Percentiles rank a stretch among this genome's conserved stretches.
Evolutionary conservation across 805 yeast genomes (phyloP).

Genomic region (Nakazawaea sp.): DNA sequence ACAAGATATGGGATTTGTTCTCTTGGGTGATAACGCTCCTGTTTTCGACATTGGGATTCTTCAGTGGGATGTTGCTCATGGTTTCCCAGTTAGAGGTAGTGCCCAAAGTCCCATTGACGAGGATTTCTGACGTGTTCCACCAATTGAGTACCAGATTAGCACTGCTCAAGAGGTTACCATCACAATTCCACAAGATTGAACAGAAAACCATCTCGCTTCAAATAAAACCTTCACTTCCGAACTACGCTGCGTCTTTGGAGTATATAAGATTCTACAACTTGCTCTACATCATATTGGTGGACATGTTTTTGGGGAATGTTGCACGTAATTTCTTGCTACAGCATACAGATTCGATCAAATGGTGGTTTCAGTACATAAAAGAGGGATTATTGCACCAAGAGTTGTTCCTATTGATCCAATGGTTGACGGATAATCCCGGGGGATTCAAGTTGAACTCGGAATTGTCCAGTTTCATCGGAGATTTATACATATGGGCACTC

Average conservation of each 20-base stretch:
- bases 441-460: slow-evolving; percentile 90
- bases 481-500: slow-evolving; percentile 78
- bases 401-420: slow-evolving; percentile 41
- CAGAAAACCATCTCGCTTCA: slow-evolving; percentile 24
- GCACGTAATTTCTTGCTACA: slow-evolving; percentile 41
- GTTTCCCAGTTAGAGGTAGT: slow-evolving; percentile 24
- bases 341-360: slow-evolving; percentile 17
- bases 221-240: slow-evolving; percentile 35
- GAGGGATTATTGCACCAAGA: slow-evolving; percentile 27
- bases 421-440: slow-evolving; percentile 88
- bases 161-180: slow-evolving; percentile 73
- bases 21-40: background rate
- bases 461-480: slow-evolving; percentile 79
- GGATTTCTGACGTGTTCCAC: slow-evolving; percentile 56
- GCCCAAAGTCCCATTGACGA: slow-evolving; percentile 22
- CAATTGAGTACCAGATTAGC: slow-evolving; percentile 75
- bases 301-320: slow-evolving; percentile 65
- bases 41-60: background rate
- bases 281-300: slow-evolving; percentile 82
- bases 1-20: background rate
- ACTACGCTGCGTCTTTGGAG: slow-evolving; percentile 33
- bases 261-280: slow-evolving; percentile 80
- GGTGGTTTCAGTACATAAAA: slow-evolving; percentile 19
- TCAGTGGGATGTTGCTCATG: background rate
- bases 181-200: slow-evolving; percentile 57